Evolutionary conservation across 768 basidiomycete genomes (phyloP), one percentile per base, ranked within the genome.

Genomic region (Sporobolomyces pararoseus): DNA sequence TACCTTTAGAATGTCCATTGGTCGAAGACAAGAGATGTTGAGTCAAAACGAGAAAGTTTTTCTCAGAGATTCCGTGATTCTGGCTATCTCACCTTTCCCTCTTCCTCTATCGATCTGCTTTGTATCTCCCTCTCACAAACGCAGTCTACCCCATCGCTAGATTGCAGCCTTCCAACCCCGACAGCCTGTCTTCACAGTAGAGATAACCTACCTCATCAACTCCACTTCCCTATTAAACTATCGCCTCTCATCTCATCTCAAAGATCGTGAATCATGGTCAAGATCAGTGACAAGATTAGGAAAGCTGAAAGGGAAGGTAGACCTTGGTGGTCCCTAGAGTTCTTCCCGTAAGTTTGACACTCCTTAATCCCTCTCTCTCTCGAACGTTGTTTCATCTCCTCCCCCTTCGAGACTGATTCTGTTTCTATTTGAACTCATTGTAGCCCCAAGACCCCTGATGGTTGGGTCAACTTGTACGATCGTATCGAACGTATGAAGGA

Each of bases 301-400:
- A 86, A 90, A 79, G 90, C 90, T 55, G 82, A 86, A 70, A 87
- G 88, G 79, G 89, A 95, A 76, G 87, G 88, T 72, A 87, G 91
- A 77, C 82, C 90, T 68, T 96, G 93, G 89, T 99, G 94, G 94
- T 93, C 91, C 44, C 98, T 99, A 79, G 95, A 99, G 79, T 98
- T 93, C 82, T 98, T 99, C 77, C 95, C 96, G 65, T 94, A 91
- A 27, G 95, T 86, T 91, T 31, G n/a, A n/a, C n/a, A n/a, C n/a
- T n/a, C n/a, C n/a, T n/a, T n/a, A n/a, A n/a, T n/a, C n/a, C n/a
- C n/a, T n/a, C n/a, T n/a, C 91, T 71, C 3, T 29, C 57, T 5
- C 12, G 10, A 57, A 57, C 54, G 49, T 35, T 57, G 35, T 46
- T 63, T n/a, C n/a, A n/a, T 65, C 52, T 16, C 55, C 16, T 6